A percentile compares a stretch with the other conserved stretches of the same genome.
phyloP scores from a whole-genome alignment of 306 rosid genomes.

The Dryas octopetala region DNA sequence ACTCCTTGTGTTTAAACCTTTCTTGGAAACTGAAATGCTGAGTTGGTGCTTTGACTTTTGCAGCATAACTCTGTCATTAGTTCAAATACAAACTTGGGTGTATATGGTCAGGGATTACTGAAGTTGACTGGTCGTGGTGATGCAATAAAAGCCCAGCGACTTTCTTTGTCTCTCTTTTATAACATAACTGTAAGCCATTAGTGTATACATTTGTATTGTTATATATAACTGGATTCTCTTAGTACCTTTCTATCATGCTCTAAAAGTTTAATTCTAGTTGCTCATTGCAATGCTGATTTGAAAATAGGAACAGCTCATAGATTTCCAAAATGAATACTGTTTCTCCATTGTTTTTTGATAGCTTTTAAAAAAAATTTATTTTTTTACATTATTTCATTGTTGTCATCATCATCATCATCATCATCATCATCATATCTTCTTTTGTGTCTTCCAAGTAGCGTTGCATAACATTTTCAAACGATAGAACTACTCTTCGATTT shows the following conservation, averaged over 20 bases:
- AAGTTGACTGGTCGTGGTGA: constrained; percentile 88
- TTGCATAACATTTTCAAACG: neutral
- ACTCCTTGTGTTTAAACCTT: constrained; percentile 14
- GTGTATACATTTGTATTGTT: neutral
- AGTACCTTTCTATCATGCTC: neutral
- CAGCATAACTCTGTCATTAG: constrained; percentile 88
- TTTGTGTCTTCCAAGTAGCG: neutral
- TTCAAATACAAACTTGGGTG: constrained; percentile 87
- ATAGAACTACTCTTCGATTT: neutral
- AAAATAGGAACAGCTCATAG: neutral
- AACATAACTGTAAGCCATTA: constrained; percentile 84
- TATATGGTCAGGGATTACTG: constrained; percentile 96
- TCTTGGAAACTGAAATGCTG: constrained; percentile 33
- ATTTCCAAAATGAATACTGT: neutral
- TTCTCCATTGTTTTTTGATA: neutral
- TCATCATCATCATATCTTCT: neutral
- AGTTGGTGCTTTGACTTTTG: constrained; percentile 35
- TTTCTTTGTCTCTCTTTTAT: constrained; percentile 96
- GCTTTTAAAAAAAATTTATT: neutral
- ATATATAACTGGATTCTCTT: neutral
- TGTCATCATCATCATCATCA: neutral
- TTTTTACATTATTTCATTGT: neutral
- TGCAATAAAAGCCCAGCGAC: constrained; percentile 87
- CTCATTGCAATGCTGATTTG: neutral
- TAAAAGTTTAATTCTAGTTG: neutral